These are phyloP conservation scores for Cadophora sp. DNA, from an alignment of 2,329 filamentous ascomycete genomes.

Conservation along the genomic window DNA sequence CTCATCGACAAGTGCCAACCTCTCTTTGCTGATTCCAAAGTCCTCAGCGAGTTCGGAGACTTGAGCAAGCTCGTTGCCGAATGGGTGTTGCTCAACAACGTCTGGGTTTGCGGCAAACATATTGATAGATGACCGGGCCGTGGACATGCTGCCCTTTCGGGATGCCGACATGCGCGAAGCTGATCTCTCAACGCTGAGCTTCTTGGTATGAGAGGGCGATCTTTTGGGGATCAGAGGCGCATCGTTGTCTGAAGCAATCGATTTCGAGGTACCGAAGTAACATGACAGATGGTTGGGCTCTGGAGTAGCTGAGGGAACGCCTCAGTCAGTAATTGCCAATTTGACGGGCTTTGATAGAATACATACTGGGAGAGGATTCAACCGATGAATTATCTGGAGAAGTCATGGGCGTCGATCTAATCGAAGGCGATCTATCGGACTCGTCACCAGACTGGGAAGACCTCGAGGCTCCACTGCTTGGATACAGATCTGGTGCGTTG, in stretches of 20 bases:
- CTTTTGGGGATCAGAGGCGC: conserved; percentile 77
- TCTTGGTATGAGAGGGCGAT: conserved; percentile 87
- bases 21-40: conserved; percentile 66
- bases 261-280: conserved; percentile 59
- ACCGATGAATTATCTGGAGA: conserved; percentile 53
- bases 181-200: conserved; percentile 77
- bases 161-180: conserved; percentile 62
- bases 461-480: conserved; percentile 34
- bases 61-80: conserved; percentile 88
- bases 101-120: conserved; percentile 42
- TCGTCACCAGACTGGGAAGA: conserved; percentile 69
- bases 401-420: conserved; percentile 47
- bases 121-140: conserved; percentile 59
- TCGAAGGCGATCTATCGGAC: conserved; percentile 67
- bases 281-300: conserved; percentile 71
- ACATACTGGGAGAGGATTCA: conserved; percentile 44
- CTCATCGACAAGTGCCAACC: conserved; percentile 68
- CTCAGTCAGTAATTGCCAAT: not conserved
- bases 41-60: conserved; percentile 94
- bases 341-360: not conserved
- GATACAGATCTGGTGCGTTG: conserved; percentile 83
- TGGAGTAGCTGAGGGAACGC: conserved; percentile 51
- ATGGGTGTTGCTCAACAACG: conserved; percentile 64
- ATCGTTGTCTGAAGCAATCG: conserved; percentile 46
- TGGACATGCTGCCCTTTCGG: conserved; percentile 61